Percentiles rank a stretch among this genome's conserved stretches.
These are phyloP conservation scores for Phytopythium sindhum DNA, from an alignment of 352 stramenopile species.

Conservation along the genomic window DNA sequence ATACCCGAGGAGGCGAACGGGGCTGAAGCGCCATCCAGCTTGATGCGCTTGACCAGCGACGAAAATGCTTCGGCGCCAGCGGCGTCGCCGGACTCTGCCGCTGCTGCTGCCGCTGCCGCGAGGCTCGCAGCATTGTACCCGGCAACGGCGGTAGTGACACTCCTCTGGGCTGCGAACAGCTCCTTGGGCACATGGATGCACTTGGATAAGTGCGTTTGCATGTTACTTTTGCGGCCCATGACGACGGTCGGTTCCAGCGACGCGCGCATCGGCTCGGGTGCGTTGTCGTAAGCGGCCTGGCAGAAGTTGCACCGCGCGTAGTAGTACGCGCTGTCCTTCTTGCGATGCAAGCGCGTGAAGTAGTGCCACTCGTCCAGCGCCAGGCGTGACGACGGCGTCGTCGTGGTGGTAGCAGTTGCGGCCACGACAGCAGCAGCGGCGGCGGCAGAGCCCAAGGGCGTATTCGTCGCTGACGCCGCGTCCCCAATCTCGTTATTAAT, in stretches of 20 bases:
- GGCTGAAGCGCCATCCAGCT: constrained; percentile 8
- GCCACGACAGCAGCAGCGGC: background rate
- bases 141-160: constrained; percentile 1
- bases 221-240: constrained; percentile 77
- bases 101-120: background rate
- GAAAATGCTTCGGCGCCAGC: constrained; percentile 5
- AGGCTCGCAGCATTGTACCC: constrained; percentile 6
- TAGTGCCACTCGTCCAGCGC: constrained; percentile 76
- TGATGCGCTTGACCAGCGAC: constrained; percentile 19
- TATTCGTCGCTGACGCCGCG: constrained; percentile 2
- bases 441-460: background rate
- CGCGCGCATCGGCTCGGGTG: constrained; percentile 38
- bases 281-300: constrained; percentile 55
- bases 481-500: constrained; percentile 5
- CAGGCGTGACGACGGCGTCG: constrained; percentile 30
- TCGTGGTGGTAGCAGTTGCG: background rate
- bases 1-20: background rate
- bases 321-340: constrained; percentile 72
- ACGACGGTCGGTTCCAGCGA: constrained; percentile 56
- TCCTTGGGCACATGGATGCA: constrained; percentile 70
- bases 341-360: constrained; percentile 73
- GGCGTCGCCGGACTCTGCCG: background rate
- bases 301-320: constrained; percentile 81
- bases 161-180: constrained; percentile 21
- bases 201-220: constrained; percentile 82